Conservation (phyloP, 345 rosid genomes). For the Combretum micranthum region DNA sequence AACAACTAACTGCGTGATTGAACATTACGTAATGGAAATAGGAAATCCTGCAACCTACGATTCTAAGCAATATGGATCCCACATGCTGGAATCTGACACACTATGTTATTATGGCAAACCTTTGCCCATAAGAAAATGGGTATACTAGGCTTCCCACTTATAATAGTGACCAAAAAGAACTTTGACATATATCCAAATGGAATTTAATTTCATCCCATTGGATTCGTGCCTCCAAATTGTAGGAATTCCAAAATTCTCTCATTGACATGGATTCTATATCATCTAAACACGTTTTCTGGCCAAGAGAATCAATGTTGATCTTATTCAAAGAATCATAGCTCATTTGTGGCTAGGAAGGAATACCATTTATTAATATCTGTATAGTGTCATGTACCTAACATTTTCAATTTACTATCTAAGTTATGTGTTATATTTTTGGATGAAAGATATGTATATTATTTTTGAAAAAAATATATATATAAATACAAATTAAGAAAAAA, state of each 20-base stretch:
- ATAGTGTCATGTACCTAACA: too few species aligned
- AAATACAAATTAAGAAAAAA: background rate
- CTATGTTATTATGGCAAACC: background rate
- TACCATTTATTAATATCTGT: too few species aligned
- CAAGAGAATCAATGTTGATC: constrained; percentile 13
- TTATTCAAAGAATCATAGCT: constrained; percentile 13
- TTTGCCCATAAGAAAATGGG: constrained; percentile 14
- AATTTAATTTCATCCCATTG: constrained; percentile 7
- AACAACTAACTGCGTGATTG: too few species aligned
- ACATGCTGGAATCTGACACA: background rate
- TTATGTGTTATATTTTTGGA: too few species aligned
- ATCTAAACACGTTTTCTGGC: constrained; percentile 1
- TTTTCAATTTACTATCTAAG: too few species aligned
- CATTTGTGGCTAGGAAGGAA: background rate
- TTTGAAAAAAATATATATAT: too few species aligned
- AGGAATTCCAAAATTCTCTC: constrained; percentile 15
- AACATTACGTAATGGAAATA: too few species aligned
- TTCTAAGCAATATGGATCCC: too few species aligned
- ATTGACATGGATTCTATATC: constrained; percentile 9
- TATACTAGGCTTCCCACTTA: constrained; percentile 25
- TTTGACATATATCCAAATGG: constrained; percentile 2
- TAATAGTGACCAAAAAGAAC: background rate
- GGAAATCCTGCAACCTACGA: too few species aligned
- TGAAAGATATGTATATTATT: too few species aligned
- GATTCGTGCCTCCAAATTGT: constrained; percentile 21